Evolutionary conservation across 805 yeast species (phyloP), one percentile per base, ranked within the genome.

Genomic region (Allodekkera sacchari): DNA sequence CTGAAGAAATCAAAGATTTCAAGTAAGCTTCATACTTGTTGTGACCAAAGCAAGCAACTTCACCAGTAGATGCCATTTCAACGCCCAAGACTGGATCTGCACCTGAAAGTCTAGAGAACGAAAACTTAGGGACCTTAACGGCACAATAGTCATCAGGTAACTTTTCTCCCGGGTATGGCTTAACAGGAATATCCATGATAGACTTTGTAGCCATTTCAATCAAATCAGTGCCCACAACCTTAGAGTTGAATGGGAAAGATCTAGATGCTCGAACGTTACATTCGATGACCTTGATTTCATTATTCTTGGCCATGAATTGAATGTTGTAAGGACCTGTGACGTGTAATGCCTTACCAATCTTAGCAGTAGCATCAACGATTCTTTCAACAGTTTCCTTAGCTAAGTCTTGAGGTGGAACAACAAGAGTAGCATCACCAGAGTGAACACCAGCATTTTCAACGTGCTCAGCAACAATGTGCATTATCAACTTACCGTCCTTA

Each of bases 381-480:
- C 96, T 74, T 42, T 71, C 64, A 33, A 89, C 95, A 28, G 95
- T 85, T 63, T 84, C 95, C 38, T 85, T 83, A 44, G 81, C 89
- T 48, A 92, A 71, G 54, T 84, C 94, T 65, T 89, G 96, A 31
- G 96, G 96, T 34, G 98, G 98, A 37, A 89, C 94, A 57, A 89
- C 83, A 52, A 89, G 66, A 29, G 97, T 92, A 39, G 98, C 98
- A 62, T 89, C 98, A 70, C 98, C 98, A 32, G 97, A 89, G 63
- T 89, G 98, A 27, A 89, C 96, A 74, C 98, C 98, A 18, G 98
- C 98, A 55, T 89, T 89, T 66, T 89, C 98, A 44, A 92, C 96
- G 58, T 89, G 98, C 63, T 92, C 97, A 34, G 96, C 85, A 37
- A 89, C 96, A 55, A 87, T 97, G 58, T 89, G 97, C 87, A 89